Evolutionary conservation across 345 rosid genomes (phyloP), one percentile per base, ranked within the genome.

Genomic region (Conringia planisiliqua): DNA sequence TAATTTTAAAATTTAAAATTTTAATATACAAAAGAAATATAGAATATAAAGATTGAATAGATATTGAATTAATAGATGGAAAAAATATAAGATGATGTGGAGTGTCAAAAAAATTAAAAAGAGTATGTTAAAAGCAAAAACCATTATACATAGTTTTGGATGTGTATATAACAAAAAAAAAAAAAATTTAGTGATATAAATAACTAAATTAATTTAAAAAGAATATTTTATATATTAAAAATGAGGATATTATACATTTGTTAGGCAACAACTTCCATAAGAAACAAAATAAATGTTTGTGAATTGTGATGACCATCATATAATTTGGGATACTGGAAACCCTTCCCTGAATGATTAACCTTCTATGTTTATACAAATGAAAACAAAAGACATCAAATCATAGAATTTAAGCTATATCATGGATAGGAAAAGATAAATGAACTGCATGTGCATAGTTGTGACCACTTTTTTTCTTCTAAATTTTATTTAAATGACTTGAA

Each of bases 361-460:
- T 16, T 62, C 29, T 50, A 44, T 33, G 57, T 71, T 22, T 46
- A 18, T 72, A 16, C 56, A 42, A 73, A 11, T 42, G 70, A 54
- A 54, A 46, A 58, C 46, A 33, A 33, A 43, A 58, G 77, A 63
- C 70, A 73, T 72, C 71, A 73, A 73, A 63, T 64, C 77, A 63
- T 10, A 42, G 17, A 63, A 63, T 73, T 40, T 14, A 73, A 54
- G 54, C 24, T 39, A 46, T 20, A 22, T 0, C 58, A 33, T 47
- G 38, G 6, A 0, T 27, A 16, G 4, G 32, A 26, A 27, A 26
- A 51, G 35, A 51, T 62, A 18, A 20, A 29, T 48, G 14, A 63
- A 32, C 3, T 40, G 70, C 70, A 63, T 54, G 55, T 63, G 36
- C 64, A 30, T 54, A 42, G 9, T 70, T 40, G 16, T 62, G 54